A percentile compares a stretch with the other conserved stretches of the same genome.
Conservation (phyloP, 2,329 filamentous ascomycete species). For the Trichoderma atrobrunneum region DNA sequence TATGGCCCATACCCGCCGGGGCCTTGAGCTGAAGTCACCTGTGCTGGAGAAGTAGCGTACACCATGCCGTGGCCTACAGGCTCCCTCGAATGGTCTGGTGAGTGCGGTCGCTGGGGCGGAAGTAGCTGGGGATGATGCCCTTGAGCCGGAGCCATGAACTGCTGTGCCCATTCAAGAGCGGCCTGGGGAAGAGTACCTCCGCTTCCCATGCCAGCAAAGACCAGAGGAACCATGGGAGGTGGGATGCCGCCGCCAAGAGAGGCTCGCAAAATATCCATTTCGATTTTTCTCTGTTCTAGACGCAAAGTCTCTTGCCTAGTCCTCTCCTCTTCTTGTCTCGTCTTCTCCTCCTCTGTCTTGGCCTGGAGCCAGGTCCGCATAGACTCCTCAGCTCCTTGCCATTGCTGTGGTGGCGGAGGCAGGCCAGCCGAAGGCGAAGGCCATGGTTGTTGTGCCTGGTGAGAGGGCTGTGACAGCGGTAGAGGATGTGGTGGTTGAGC, state of each 20-base stretch:
- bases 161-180: conserved; percentile 66
- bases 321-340: conserved; percentile 72
- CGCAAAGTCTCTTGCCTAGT: conserved; percentile 62
- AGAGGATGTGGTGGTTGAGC: conserved; percentile 26
- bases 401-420: conserved; percentile 63
- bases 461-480: conserved; percentile 28
- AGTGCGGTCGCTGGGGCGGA: conserved; percentile 47
- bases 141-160: conserved; percentile 54
- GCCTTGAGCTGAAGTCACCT: conserved; percentile 34
- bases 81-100: conserved; percentile 56
- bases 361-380: conserved; percentile 70
- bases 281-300: conserved; percentile 69
- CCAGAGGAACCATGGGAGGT: conserved; percentile 69
- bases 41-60: conserved; percentile 38
- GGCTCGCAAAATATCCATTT: conserved; percentile 69
- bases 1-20: conserved; percentile 43
- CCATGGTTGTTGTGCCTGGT: conserved; percentile 38
- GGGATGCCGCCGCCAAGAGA: conserved; percentile 69
- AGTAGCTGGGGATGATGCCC: conserved; percentile 52
- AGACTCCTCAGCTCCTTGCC: conserved; percentile 66
- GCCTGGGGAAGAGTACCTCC: conserved; percentile 60
- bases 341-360: conserved; percentile 70
- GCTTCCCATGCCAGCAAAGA: conserved; percentile 67
- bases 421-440: conserved; percentile 43
- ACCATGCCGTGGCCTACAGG: conserved; percentile 42